Percentiles rank a stretch among this genome's conserved stretches.
These are phyloP conservation scores for Trifolium repens DNA, from an alignment of 306 rosid genomes.

Conservation along the genomic window DNA sequence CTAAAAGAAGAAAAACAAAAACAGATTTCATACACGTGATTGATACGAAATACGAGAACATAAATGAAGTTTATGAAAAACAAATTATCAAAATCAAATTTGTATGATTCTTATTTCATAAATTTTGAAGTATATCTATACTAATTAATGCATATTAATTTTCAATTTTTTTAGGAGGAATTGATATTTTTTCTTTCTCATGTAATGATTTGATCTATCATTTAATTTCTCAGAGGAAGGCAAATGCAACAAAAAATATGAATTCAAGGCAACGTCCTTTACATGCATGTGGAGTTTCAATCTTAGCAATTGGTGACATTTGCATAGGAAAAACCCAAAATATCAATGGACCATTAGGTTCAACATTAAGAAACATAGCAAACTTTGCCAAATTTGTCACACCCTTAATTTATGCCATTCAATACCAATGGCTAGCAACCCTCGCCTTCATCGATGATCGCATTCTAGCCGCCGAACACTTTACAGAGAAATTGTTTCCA, in stretches of 20 bases:
- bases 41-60: neutral
- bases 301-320: slow-evolving; percentile 50
- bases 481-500: slow-evolving; percentile 59
- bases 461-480: slow-evolving; percentile 48
- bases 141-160: neutral
- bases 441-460: slow-evolving; percentile 63
- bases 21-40: neutral
- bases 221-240: slow-evolving; percentile 42
- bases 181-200: neutral
- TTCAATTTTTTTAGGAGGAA: neutral
- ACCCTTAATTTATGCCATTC: slow-evolving; percentile 51
- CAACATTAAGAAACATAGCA: slow-evolving; percentile 44
- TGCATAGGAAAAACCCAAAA: slow-evolving; percentile 48
- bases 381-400: slow-evolving; percentile 39
- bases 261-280: slow-evolving; percentile 61
- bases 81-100: neutral
- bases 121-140: neutral
- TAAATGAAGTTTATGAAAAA: neutral
- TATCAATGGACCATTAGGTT: slow-evolving; percentile 62
- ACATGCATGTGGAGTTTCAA: slow-evolving; percentile 64
- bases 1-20: neutral
- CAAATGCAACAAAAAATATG: slow-evolving; percentile 40
- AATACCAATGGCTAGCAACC: slow-evolving; percentile 50
- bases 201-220: neutral
- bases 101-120: neutral